Conservation (phyloP, 495 filamentous ascomycete species). For the Hyaloscypha bicolor region DNA sequence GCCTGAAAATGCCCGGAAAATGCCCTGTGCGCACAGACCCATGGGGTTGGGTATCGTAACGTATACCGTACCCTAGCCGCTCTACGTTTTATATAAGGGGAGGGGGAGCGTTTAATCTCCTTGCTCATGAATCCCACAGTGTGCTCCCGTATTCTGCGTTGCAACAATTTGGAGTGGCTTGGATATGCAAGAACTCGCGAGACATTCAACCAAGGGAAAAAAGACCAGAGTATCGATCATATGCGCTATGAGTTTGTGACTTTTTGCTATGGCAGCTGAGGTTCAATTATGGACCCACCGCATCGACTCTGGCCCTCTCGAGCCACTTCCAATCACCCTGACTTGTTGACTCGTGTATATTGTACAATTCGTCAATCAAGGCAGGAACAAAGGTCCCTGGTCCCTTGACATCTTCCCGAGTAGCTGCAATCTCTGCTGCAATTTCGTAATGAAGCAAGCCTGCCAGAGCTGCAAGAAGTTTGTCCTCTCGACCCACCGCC, state of each 20-base stretch:
- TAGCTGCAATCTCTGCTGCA: constrained; percentile 75
- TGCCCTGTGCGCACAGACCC: too few relatives aligned
- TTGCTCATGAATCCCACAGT: too few relatives aligned
- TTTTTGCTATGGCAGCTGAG: neutral
- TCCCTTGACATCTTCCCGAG: constrained; percentile 63
- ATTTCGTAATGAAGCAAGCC: constrained; percentile 82
- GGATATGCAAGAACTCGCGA: neutral
- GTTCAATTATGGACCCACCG: neutral
- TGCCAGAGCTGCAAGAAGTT: constrained; percentile 68
- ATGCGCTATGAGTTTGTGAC: neutral
- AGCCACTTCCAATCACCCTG: constrained; percentile 21
- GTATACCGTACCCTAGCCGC: too few relatives aligned
- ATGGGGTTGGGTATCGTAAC: too few relatives aligned
- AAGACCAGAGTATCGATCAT: neutral
- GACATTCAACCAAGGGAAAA: neutral
- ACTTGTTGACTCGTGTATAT: constrained; percentile 32
- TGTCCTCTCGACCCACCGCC: constrained; percentile 59
- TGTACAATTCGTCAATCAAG: constrained; percentile 72
- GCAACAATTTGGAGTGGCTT: too few relatives aligned
- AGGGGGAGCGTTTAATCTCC: too few relatives aligned
- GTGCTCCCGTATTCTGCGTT: too few relatives aligned
- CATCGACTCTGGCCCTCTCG: constrained; percentile 21
- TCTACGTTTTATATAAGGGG: too few relatives aligned
- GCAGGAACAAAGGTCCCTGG: constrained; percentile 89
- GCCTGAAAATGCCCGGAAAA: too few relatives aligned